Evolutionary conservation across 2,329 filamentous ascomycete genomes (phyloP), one percentile per base, ranked within the genome.

Genomic region (Metarhizium robertsii): DNA sequence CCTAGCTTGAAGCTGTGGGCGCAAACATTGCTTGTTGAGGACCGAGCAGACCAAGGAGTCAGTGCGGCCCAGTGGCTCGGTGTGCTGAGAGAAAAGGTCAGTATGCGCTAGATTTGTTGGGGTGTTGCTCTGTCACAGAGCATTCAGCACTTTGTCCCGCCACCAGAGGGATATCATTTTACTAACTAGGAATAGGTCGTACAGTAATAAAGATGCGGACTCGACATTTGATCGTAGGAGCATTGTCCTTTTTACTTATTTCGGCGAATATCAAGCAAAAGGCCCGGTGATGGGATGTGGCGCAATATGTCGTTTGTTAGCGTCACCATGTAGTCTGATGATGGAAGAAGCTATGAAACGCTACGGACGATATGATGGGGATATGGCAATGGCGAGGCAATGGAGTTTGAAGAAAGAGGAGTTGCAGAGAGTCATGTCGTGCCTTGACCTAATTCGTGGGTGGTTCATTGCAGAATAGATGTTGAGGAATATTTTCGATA

Each of bases 1-100:
- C 94, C 94, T 36, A 92, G 89, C 65, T 76, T 99, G 69, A 92
- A 95, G 73, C 77, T 97, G 60, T 99, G 94, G 94, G 94, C 94
- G 48, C 92, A 96, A 78, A 96, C 94, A 47, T 78, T 97, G 71
- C 76, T 99, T 65, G 87, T 99, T 50, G 94, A 99, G 73, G 94
- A 99, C 73, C 80, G 92, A 61, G 90, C 92, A 55, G 94, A 99
- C 69, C 91, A 96, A 74, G 87, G 91, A 52, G 86, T 95, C 73
- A 95, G 92, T 69, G 86, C 94, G 66, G 86, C 87, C 64, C 92
- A 97, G 74, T 99, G 91, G 86, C 86, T 97, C 78, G 91, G 90
- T 55, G 85, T 83, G 65, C 73, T 99, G 72, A 82, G 92, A 72
- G 94, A 97, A 79, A 99, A 97, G 90, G 94, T 96, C 63, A 59